Percentiles rank a stretch among this genome's conserved stretches.
phyloP scores from a whole-genome alignment of 306 rosid species.

The Begonia fuchsioides region DNA sequence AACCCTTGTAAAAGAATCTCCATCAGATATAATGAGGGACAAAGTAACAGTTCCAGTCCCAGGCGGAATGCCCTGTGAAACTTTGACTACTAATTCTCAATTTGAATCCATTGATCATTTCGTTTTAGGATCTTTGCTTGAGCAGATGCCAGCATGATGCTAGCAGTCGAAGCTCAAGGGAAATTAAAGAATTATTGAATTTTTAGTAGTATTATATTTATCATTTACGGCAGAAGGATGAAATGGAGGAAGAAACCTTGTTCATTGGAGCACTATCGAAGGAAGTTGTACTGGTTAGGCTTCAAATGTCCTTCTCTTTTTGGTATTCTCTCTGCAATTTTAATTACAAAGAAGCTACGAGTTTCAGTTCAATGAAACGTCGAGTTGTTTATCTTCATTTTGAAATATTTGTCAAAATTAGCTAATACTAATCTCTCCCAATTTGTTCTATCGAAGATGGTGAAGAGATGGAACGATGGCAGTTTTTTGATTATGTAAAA shows the following conservation, averaged over 20 bases:
- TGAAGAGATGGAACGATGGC: too few species aligned
- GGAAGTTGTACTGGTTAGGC: slow-evolving; percentile 7
- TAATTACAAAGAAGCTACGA: slow-evolving; percentile 3
- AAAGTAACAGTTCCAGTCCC: slow-evolving; percentile 26
- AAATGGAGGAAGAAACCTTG: not conserved
- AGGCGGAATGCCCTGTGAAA: slow-evolving; percentile 43
- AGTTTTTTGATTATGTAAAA: too few species aligned
- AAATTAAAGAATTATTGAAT: too few species aligned
- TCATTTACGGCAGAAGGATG: not conserved
- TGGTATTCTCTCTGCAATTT: slow-evolving; percentile 7
- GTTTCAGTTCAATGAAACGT: too few species aligned
- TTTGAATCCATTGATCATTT: slow-evolving; percentile 55
- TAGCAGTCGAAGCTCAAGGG: slow-evolving; percentile 1
- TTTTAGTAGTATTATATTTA: too few species aligned
- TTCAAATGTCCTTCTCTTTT: not conserved
- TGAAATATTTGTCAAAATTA: too few species aligned
- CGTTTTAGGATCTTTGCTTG: slow-evolving; percentile 81
- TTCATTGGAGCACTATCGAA: slow-evolving; percentile 6
- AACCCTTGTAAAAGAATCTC: slow-evolving; percentile 76
- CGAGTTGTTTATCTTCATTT: too few species aligned
- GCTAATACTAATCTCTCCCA: too few species aligned
- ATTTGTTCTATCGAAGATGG: too few species aligned
- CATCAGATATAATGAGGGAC: slow-evolving; percentile 54
- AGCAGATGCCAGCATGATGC: slow-evolving; percentile 83
- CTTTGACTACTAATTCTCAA: slow-evolving; percentile 42